Evolutionary conservation across 164 flowering plant species (phyloP).

Genomic region (Magnolia sinica): DNA sequence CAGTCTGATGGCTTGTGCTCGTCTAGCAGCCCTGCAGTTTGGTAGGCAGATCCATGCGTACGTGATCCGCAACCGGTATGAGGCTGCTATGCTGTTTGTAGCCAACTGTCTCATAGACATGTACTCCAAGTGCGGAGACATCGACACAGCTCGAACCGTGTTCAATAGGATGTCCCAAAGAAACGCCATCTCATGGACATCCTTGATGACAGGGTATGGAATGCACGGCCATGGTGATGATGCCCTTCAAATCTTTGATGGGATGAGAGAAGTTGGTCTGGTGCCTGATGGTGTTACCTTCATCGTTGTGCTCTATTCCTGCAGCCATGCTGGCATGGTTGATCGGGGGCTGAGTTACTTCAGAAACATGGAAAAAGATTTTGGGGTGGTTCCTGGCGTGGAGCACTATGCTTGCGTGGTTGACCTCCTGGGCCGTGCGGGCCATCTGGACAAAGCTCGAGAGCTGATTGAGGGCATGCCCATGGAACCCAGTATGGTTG

Average conservation of each 20-base stretch:
- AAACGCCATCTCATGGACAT: constrained; percentile 76
- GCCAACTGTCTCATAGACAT: constrained; percentile 77
- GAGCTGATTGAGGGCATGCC: constrained; percentile 64
- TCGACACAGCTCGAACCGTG: constrained; percentile 50
- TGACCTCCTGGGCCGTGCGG: constrained; percentile 79
- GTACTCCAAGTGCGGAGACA: constrained; percentile 78
- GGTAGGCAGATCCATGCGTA: constrained; percentile 75
- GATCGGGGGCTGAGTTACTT: constrained; percentile 54
- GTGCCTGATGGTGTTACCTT: constrained; percentile 66
- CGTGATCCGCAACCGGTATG: constrained; percentile 46
- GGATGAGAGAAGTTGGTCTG: constrained; percentile 48
- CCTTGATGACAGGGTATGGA: constrained; percentile 74
- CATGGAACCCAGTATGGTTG: constrained; percentile 53
- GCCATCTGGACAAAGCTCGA: constrained; percentile 61
- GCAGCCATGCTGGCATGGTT: constrained; percentile 80
- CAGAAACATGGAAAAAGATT: constrained; percentile 46
- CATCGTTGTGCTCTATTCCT: constrained; percentile 71
- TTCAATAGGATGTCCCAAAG: constrained; percentile 52
- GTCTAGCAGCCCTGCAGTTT: constrained; percentile 44
- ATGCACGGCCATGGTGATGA: constrained; percentile 75
- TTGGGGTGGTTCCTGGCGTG: constrained; percentile 47
- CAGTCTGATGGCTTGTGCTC: constrained; percentile 75
- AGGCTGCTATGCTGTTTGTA: constrained; percentile 42
- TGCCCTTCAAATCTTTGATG: constrained; percentile 51
- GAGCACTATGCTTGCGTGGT: constrained; percentile 83